These are phyloP conservation scores for Tylopilus balloui DNA, from an alignment of 768 basidiomycete genomes.

Conservation along the genomic window DNA sequence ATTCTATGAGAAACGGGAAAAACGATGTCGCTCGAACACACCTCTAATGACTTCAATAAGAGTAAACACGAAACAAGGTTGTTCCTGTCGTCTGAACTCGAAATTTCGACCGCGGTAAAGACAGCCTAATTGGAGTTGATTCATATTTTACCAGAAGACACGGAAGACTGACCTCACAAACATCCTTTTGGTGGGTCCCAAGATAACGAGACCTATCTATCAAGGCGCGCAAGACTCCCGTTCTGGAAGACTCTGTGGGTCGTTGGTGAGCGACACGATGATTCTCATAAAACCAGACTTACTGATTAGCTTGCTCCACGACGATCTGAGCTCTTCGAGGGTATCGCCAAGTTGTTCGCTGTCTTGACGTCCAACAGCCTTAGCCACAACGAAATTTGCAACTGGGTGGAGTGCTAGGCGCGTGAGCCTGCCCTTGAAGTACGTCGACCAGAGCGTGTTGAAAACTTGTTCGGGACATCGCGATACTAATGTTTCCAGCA, in stretches of 20 bases:
- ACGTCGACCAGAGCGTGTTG: slow-evolving; percentile 64
- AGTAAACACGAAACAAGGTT: slow-evolving; percentile 68
- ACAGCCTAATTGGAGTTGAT: slow-evolving; percentile 46
- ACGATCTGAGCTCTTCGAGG: slow-evolving; percentile 53
- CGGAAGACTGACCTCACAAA: slow-evolving; percentile 51
- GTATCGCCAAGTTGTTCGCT: slow-evolving; percentile 49
- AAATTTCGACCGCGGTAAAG: slow-evolving; percentile 54
- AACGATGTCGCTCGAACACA: slow-evolving; percentile 24
- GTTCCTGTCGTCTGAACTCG: slow-evolving; percentile 42
- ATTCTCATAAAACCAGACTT: slow-evolving; percentile 30
- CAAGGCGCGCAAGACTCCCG: slow-evolving; percentile 72
- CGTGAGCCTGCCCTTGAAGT: slow-evolving; percentile 70
- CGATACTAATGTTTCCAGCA: slow-evolving; percentile 76
- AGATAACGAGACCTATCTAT: slow-evolving; percentile 63
- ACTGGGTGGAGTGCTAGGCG: slow-evolving; percentile 82
- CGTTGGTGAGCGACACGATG: slow-evolving; percentile 1
- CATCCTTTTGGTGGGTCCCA: slow-evolving; percentile 40
- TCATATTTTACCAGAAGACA: background rate
- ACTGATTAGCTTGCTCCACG: slow-evolving; percentile 67
- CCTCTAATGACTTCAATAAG: slow-evolving; percentile 46
- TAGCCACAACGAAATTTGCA: slow-evolving; percentile 90
- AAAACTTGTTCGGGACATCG: slow-evolving; percentile 62
- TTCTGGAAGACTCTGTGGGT: slow-evolving; percentile 56
- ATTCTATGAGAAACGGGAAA: slow-evolving; percentile 1
- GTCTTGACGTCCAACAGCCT: slow-evolving; percentile 63